A percentile compares a stretch with the other conserved stretches of the same genome.
phyloP scores from a whole-genome alignment of 2,329 filamentous ascomycete genomes.

The Huntiella savannae region DNA sequence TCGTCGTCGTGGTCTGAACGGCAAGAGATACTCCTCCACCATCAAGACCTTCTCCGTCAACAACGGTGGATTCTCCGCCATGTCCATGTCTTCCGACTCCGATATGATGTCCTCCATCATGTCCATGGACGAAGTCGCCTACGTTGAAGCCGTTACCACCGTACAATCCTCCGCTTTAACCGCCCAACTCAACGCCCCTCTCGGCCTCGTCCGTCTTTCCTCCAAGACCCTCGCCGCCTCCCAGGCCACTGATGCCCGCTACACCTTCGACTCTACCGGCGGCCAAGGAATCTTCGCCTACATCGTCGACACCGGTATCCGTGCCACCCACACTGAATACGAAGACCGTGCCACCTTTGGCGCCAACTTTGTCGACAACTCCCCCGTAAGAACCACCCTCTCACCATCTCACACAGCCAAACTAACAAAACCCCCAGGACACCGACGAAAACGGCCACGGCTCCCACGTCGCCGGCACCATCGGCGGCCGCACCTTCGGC shows the following conservation, averaged over 20 bases:
- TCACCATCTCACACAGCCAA: no score
- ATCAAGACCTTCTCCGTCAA: constrained; percentile 29
- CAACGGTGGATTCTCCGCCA: constrained; percentile 28
- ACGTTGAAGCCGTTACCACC: constrained; percentile 33
- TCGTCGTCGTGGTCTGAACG: constrained; percentile 28
- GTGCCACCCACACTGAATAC: constrained; percentile 34
- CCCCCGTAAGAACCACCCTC: no score
- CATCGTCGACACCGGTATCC: constrained; percentile 47
- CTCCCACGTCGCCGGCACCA: constrained; percentile 43
- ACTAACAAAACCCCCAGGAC: constrained; percentile 17
- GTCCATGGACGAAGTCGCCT: constrained; percentile 28
- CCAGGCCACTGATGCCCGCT: constrained; percentile 17
- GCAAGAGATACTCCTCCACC: constrained; percentile 27
- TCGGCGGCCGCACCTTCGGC: constrained; percentile 40
- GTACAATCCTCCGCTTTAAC: constrained; percentile 26
- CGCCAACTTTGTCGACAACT: constrained; percentile 31
- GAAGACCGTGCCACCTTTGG: constrained; percentile 34
- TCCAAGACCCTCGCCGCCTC: constrained; percentile 18
- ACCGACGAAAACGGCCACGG: constrained; percentile 44
- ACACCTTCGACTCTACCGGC: constrained; percentile 33
- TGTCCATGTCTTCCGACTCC: constrained; percentile 33
- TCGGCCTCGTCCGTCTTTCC: constrained; percentile 35
- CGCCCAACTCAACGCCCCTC: constrained; percentile 33
- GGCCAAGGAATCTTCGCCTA: constrained; percentile 40
- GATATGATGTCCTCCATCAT: constrained; percentile 30